phyloP scores from a whole-genome alignment of 2,329 filamentous ascomycete genomes.

The Fusarium nodosum region DNA sequence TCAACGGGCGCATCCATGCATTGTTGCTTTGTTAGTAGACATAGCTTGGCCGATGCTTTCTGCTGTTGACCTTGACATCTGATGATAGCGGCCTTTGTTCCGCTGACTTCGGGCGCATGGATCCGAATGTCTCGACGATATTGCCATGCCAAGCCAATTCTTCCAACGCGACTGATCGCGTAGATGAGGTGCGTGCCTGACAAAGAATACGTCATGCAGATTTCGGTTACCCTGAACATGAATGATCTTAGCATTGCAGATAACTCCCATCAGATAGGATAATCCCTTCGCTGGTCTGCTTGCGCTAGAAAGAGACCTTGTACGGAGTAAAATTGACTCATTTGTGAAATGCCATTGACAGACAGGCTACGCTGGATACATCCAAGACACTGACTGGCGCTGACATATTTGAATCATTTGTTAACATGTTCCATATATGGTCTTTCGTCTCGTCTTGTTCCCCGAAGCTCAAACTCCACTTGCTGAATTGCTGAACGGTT shows the following conservation, averaged over 20 bases:
- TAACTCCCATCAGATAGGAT: neutral
- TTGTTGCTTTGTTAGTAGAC: neutral
- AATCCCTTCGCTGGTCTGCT: no score
- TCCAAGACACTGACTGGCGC: neutral
- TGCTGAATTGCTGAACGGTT: neutral
- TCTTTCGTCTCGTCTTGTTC: neutral
- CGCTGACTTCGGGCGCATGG: neutral
- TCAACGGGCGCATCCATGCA: neutral
- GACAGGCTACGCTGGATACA: neutral
- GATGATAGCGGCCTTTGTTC: neutral
- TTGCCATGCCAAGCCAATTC: neutral
- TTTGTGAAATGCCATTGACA: neutral
- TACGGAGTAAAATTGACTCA: neutral
- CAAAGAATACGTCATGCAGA: no score
- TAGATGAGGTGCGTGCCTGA: neutral
- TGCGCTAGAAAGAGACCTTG: neutral
- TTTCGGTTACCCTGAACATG: neutral
- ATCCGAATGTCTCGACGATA: neutral
- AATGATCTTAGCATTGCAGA: neutral
- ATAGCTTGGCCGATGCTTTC: neutral
- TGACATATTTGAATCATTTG: slow-evolving; percentile 4
- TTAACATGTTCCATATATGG: neutral
- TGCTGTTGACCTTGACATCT: neutral
- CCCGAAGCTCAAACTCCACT: neutral
- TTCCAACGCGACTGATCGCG: neutral